Base-by-base conservation (phyloP, 768 basidiomycete genomes). In the Suillus plorans region DNA sequence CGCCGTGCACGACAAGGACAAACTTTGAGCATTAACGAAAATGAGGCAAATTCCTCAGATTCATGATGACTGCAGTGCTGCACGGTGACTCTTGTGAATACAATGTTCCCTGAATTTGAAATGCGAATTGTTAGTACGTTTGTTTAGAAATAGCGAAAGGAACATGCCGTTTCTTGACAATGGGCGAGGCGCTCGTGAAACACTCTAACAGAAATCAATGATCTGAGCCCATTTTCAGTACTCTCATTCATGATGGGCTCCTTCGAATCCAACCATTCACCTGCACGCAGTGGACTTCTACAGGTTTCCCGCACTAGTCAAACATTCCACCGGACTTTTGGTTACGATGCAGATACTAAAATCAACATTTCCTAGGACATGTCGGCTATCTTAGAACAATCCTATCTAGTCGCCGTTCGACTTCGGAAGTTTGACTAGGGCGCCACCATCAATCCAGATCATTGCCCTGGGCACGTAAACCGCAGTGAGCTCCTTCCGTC, bases 1-100 rank as follows among this genome's bases (percentile, higher is more conserved):
- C 80, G 86, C 60, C 81, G 83, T 14, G 74, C 75, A 31, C 58
- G 12, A 41, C 57, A 58, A 42, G 41, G 25, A 12, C 58, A 31
- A 42, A 59, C 25, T 20, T 59, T 12, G 41, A 42, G 10, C 41
- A 28, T 16, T 28, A 41, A 42, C 13, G 41, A 28, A 39, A 9
- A 59, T 31, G 41, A 18, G 28, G 18, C 25, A 4, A 8, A 42
- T 41, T 42, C 41, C 10, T 13, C 41, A 20, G 14, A 42, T 42
- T 59, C 18, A 31, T 42, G 18, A 42, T 42, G 10, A 42, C 28
- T 31, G n/a, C n/a, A n/a, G n/a, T n/a, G n/a, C n/a, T n/a, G 28
- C 28, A 58, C 12, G 58, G 39, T 59, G 58, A 42, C 18, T 31
- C 20, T 28, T n/a, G 25, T 59, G 12, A 18, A 42, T 59, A 59